Evolutionary conservation across 495 filamentous ascomycete genomes (phyloP), one percentile per base, ranked within the genome.

Genomic region (Neurospora sp.): DNA sequence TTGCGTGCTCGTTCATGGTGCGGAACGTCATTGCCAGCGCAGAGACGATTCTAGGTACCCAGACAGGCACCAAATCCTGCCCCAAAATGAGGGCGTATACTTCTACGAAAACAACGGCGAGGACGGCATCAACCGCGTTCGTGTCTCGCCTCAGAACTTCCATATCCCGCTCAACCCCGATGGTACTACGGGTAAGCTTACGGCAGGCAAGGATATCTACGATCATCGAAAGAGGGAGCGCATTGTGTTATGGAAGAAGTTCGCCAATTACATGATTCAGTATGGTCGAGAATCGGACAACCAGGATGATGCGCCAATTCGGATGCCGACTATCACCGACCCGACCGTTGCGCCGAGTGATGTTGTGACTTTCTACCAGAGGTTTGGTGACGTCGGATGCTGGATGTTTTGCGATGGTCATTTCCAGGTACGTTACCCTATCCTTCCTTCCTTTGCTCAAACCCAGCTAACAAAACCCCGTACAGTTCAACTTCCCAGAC

Each of bases 401-500:
- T 95, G 95, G 94, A 92, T 90, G 72, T 97, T 97, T 73, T 88
- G 87, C 41, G 93, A 97, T 79, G 94, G 94, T 1, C 90, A 93
- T 75, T 90, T 97, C 76, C 93, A 95, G 86, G 90, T 91, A 78
- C 69, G 74, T 68, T 40, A 2, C 5, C 22, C 48, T 61, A 0
- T 8, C 69, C 37, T 70, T 31, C 7, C 6, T 16, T 20, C 2
- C 4, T 42, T 11, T 18, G 44, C 14, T 18, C 65, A 41, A 31
- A 39, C 59, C 53, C 40, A 44, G 73, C 73, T 74, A 71, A 72
- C 70, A 72, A 31, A 31, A 31, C 31, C 3, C 31, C 31, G 69
- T 20, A 71, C 78, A 96, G 88, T 92, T 97, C 82, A 98, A 99
- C 81, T 99, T 98, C 82, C 94, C 95, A 8, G 96, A 99, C 75